Base-by-base conservation (phyloP, 805 yeast species). In the Sungouiella thailandica region DNA sequence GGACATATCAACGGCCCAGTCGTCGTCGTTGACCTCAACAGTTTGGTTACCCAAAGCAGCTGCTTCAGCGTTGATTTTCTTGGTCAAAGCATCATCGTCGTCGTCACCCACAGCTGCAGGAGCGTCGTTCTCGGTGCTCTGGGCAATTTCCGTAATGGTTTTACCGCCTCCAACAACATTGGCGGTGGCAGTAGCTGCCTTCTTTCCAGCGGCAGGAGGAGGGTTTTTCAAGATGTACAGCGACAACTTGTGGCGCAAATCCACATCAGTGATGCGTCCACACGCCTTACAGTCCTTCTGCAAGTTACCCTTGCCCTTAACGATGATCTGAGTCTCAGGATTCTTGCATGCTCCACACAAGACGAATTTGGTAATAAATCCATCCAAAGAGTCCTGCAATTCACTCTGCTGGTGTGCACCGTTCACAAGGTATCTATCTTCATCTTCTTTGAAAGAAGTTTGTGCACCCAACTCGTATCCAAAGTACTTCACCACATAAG, bases 381-480 rank as follows among this genome's bases (percentile, higher is more conserved):
- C 96, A 61, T 93, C 98, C 53, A 93, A 71, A 18, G 83, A 75
- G 57, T 93, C 98, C 70, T 93, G 98, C 50, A 93, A 74, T 63
- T 87, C 89, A 43, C 74, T 72, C 30, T 89, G 79, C 53, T 87
- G 96, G 57, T 93, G 98, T 27, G 79, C 85, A 67, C 98, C 98
- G 61, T 93, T 93, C 41, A 93, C 95, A 45, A 90, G 70, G 61
- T 78, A 93, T 54, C 96, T 80, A 55, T 90, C 97, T 28, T 76
- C 76, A 35, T 72, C 75, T 47, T 84, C 94, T 52, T 81, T 76
- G 47, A 83, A 76, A 31, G 84, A 70, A 25, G 97, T 89, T 65
- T 86, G 96, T 9, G 98, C 97, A 65, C 98, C 98, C 39, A 93
- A 74, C 68, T 93, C 98, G 53, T 83, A 84, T 26, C 98, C 98